A percentile compares a stretch with the other conserved stretches of the same genome.
Evolutionary conservation across 2,329 filamentous ascomycete genomes (phyloP).

Genomic region (Ascochyta koolunga): DNA sequence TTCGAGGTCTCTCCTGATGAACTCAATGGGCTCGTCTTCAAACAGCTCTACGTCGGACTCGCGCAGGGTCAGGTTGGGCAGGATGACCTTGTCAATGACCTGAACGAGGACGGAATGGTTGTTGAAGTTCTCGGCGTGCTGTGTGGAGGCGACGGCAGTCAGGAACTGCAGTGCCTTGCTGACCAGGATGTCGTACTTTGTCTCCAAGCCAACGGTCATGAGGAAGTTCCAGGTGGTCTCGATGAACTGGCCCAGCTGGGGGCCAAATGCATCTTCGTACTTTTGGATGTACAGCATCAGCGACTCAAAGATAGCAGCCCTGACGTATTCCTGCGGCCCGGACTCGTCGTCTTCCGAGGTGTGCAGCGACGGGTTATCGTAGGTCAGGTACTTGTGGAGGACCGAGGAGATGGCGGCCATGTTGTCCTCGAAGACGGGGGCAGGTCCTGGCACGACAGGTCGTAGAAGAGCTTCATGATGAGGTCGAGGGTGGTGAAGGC

Average conservation of each 20-base stretch:
- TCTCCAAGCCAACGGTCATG: slow-evolving; percentile 83
- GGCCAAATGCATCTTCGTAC: slow-evolving; percentile 91
- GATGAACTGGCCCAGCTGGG: slow-evolving; percentile 82
- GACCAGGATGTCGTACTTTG: slow-evolving; percentile 91
- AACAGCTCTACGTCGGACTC: slow-evolving; percentile 96
- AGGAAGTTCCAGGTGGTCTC: slow-evolving; percentile 89
- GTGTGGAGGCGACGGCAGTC: slow-evolving; percentile 79
- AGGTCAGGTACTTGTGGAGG: slow-evolving; percentile 90
- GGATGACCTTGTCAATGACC: slow-evolving; percentile 92
- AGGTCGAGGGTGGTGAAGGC: slow-evolving; percentile 88
- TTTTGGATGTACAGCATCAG: slow-evolving; percentile 91
- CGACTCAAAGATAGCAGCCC: slow-evolving; percentile 90
- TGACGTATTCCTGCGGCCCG: slow-evolving; percentile 82
- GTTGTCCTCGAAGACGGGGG: slow-evolving; percentile 92
- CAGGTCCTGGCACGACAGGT: slow-evolving; percentile 96
- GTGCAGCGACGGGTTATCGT: slow-evolving; percentile 80
- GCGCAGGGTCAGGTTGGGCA: slow-evolving; percentile 89
- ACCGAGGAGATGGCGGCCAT: slow-evolving; percentile 76
- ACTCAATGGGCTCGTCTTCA: slow-evolving; percentile 98
- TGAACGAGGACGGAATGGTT: slow-evolving; percentile 78
- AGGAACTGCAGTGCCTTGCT: slow-evolving; percentile 95
- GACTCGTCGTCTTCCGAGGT: slow-evolving; percentile 91
- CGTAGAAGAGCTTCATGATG: slow-evolving; percentile 90
- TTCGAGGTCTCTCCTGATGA: slow-evolving; percentile 92
- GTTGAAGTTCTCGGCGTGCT: slow-evolving; percentile 86